Base-by-base conservation (phyloP, 495 filamentous ascomycete species). In the Aspergillus funiculosus region DNA sequence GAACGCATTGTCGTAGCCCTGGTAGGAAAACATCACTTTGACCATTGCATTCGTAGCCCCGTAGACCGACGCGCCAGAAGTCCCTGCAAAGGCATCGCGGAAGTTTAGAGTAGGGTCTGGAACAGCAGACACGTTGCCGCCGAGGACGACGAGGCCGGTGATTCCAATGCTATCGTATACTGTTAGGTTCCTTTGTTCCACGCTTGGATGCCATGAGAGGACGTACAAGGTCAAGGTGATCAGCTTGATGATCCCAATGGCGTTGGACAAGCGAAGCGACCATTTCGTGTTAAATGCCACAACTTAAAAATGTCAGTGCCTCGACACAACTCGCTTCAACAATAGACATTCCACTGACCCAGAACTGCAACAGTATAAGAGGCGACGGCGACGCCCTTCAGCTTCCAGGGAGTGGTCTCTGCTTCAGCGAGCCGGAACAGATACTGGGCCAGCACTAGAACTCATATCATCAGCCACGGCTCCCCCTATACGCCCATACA, bases 11-110 rank as follows among this genome's bases (percentile, higher is more conserved):
- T 59, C 55, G 38, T 77, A 86, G 0, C 82, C 81, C 0, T 67
- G 54, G 50, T 83, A 86, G 0, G 81, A 74, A 48, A 82, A 84
- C 24, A 81, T 73, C 26, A 86, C 72, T 36, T 78, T 79, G 47
- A 80, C 69, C 17, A 84, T 52, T 7, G 81, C 80, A 32, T 77
- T 78, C 0, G 79, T 76, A 9, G 77, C 60, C 2, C 76, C 76
- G 48, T 78, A 77, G 4, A 72, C 77, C 15, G 72, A 69, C 0
- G 64, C 67, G 2, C 66, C 62, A 0, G 68, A 66, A 2, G 60
- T 66, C 4, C 79, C 77, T 29, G 66, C 61, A 37, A 82, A 85
- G 0, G 80, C 59, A 54, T 83, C 63, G 15, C 62, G 59, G 54
- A 81, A 86, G 50, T 83, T 83, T 29, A 62, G 54, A 5, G 60